A percentile compares a stretch with the other conserved stretches of the same genome.
Conservation (phyloP, 2,329 filamentous ascomycete species). For the Neopestalotiopsis sp. region DNA sequence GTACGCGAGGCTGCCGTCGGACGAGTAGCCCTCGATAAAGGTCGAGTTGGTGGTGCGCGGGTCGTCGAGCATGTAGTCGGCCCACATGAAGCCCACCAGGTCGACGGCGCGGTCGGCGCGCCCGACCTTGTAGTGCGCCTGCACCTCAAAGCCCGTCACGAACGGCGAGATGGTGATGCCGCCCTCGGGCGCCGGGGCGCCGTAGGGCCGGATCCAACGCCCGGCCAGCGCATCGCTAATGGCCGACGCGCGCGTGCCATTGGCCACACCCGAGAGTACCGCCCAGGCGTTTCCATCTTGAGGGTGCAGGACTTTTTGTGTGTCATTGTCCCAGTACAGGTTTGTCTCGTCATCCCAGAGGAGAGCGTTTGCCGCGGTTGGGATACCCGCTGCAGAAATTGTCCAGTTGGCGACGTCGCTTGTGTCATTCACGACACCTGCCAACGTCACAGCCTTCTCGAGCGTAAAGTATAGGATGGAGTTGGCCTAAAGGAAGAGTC, state of each 20-base stretch:
- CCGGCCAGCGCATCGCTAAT: constrained; percentile 10
- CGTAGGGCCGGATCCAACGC: constrained; percentile 14
- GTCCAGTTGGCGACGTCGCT: constrained; percentile 12
- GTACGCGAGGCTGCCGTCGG: constrained; percentile 7
- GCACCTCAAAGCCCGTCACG: constrained; percentile 13
- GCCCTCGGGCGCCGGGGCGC: constrained; percentile 9
- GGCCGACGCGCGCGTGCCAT: constrained; percentile 4
- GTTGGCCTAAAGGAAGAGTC: constrained; percentile 2
- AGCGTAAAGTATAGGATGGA: constrained; percentile 12
- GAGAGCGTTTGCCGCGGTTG: constrained; percentile 8
- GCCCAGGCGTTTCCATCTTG: constrained; percentile 17
- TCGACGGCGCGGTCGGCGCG: constrained; percentile 12
- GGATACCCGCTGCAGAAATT: constrained; percentile 9
- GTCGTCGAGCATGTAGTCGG: constrained; percentile 15
- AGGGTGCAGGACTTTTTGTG: constrained; percentile 5
- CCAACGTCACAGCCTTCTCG: constrained; percentile 5
- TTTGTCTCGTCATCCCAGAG: constrained; percentile 11
- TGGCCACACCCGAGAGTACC: neutral
- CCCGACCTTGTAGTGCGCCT: constrained; percentile 18
- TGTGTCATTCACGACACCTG: constrained; percentile 12
- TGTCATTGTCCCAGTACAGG: constrained; percentile 15
- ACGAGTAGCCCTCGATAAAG: constrained; percentile 17
- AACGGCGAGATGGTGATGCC: constrained; percentile 15
- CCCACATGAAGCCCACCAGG: constrained; percentile 12
- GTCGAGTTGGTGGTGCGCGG: constrained; percentile 12